A percentile compares a stretch with the other conserved stretches of the same genome.
phyloP scores from a whole-genome alignment of 2,329 filamentous ascomycete genomes.

The Claviceps sp. region DNA sequence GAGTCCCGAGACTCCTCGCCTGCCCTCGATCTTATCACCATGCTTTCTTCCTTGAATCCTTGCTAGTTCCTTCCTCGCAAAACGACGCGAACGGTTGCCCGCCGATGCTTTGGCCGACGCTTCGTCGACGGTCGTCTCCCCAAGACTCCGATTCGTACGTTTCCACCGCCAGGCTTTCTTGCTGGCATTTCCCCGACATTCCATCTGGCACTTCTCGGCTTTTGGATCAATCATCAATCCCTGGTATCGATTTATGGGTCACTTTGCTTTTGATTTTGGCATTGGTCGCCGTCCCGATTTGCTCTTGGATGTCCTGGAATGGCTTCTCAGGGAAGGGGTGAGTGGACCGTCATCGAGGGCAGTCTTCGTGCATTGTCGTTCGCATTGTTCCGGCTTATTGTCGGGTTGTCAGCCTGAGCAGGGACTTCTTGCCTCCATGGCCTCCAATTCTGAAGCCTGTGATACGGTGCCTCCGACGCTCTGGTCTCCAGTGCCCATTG shows the following conservation, averaged over 20 bases:
- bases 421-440: background rate
- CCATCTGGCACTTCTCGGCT: no score
- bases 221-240: background rate
- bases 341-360: no score
- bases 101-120: background rate
- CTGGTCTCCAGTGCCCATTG: no score
- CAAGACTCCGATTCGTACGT: background rate
- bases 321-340: no score
- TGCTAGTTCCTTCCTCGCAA: background rate
- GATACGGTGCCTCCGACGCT: background rate
- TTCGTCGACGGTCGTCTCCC: background rate
- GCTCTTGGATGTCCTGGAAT: background rate
- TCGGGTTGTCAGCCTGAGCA: background rate
- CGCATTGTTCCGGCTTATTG: constrained; percentile 5
- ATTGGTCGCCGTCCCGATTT: background rate
- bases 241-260: background rate
- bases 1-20: no score
- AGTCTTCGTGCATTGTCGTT: constrained; percentile 1
- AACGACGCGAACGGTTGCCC: background rate
- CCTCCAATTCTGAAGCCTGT: background rate
- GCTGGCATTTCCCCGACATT: background rate
- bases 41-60: background rate
- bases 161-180: background rate
- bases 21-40: background rate
- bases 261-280: background rate